These are phyloP conservation scores for Penstemon newberryi DNA, from an alignment of 257 asterid species.

Conservation along the genomic window DNA sequence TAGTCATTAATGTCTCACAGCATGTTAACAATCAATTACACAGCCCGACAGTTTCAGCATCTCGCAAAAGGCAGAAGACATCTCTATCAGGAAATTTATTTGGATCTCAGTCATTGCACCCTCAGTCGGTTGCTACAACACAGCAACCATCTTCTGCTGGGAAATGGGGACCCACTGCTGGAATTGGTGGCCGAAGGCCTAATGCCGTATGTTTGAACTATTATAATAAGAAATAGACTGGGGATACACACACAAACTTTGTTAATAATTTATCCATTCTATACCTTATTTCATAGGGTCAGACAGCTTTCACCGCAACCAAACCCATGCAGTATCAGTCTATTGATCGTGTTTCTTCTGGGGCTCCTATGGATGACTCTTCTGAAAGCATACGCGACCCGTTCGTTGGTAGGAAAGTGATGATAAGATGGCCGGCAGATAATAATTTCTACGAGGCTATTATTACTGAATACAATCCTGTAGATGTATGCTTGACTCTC, in stretches of 20 bases:
- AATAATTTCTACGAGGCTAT: slow-evolving; percentile 89
- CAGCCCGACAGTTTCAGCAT: slow-evolving; percentile 67
- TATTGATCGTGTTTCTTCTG: slow-evolving; percentile 57
- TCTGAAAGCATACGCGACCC: slow-evolving; percentile 59
- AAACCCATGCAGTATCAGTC: slow-evolving; percentile 61
- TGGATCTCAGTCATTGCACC: slow-evolving; percentile 51
- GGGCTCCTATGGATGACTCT: slow-evolving; percentile 50
- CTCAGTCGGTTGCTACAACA: slow-evolving; percentile 46
- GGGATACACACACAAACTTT: slow-evolving; percentile 6
- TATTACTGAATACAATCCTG: slow-evolving; percentile 69
- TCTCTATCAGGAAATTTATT: slow-evolving; percentile 54
- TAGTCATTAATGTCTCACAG: slow-evolving; percentile 41
- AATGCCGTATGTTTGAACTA: slow-evolving; percentile 50
- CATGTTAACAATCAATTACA: slow-evolving; percentile 62
- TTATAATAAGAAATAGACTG: slow-evolving; percentile 17
- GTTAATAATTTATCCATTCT: slow-evolving; percentile 25
- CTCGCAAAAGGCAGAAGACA: slow-evolving; percentile 81
- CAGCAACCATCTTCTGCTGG: slow-evolving; percentile 46
- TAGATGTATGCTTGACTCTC: slow-evolving; percentile 55
- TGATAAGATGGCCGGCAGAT: slow-evolving; percentile 94
- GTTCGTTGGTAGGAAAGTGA: slow-evolving; percentile 85
- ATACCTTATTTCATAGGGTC: slow-evolving; percentile 44
- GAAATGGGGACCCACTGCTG: slow-evolving; percentile 63
- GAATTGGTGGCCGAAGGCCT: slow-evolving; percentile 59
- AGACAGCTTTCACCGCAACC: slow-evolving; percentile 43